Evolutionary conservation across 257 asterid genomes (phyloP).

Genomic region (Solanum sejunctum): DNA sequence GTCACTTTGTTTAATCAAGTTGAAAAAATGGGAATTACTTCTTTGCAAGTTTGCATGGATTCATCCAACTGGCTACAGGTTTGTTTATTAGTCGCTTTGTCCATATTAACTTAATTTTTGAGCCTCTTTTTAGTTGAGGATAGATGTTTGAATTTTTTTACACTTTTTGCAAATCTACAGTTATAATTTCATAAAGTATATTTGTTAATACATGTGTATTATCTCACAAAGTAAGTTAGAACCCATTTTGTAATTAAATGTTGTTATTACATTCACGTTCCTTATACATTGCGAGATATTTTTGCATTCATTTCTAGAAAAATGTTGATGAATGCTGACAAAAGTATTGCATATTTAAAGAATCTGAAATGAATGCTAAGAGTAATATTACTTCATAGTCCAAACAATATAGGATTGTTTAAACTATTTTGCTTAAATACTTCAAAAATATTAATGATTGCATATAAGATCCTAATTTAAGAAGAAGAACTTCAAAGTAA

Average conservation of each 20-base stretch:
- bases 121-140: no score
- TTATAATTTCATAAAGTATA: no score
- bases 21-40: conserved; percentile 46
- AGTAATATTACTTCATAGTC: not conserved
- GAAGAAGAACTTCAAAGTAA: no score
- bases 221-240: no score
- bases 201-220: no score
- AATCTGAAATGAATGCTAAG: not conserved
- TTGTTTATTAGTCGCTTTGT: not conserved
- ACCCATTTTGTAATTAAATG: no score
- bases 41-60: conserved; percentile 98
- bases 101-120: no score
- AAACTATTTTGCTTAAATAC: not conserved
- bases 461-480: no score
- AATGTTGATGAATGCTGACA: not conserved
- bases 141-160: no score
- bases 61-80: conserved; percentile 92
- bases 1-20: not conserved
- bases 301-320: not conserved
- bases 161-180: no score
- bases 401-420: not conserved
- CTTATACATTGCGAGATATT: not conserved
- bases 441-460: not conserved
- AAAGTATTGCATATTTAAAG: not conserved
- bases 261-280: not conserved